Percentiles rank a stretch among this genome's conserved stretches.
phyloP scores from a whole-genome alignment of 805 yeast genomes.

The Sungouiozyma intestinalis region DNA sequence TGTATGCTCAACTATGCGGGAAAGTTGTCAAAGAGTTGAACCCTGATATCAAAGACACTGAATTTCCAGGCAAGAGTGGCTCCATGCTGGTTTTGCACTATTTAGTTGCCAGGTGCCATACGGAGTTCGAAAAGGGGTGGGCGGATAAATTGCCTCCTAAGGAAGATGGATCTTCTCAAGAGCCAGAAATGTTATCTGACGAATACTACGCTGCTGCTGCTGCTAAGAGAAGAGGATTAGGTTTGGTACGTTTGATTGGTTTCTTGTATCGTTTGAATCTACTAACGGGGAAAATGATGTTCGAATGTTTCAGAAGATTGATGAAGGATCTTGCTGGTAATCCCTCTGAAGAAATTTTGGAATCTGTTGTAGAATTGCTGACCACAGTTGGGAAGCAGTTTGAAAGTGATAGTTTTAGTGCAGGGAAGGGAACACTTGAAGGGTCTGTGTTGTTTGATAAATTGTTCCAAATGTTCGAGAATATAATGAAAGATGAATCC shows the following conservation, averaged over 20 bases:
- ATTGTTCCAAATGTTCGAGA: constrained; percentile 47
- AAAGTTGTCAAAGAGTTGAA: constrained; percentile 60
- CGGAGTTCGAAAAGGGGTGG: constrained; percentile 94
- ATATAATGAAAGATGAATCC: constrained; percentile 41
- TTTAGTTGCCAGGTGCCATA: constrained; percentile 78
- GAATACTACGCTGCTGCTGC: constrained; percentile 85
- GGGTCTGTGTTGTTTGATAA: constrained; percentile 42
- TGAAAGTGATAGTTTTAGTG: constrained; percentile 32
- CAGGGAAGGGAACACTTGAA: constrained; percentile 28
- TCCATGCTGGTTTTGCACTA: constrained; percentile 69
- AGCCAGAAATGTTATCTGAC: constrained; percentile 84
- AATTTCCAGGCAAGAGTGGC: constrained; percentile 44
- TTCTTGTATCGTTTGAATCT: constrained; percentile 73
- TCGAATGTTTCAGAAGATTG: constrained; percentile 56
- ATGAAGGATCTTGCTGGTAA: constrained; percentile 39
- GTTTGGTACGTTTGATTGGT: constrained; percentile 91
- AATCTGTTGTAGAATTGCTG: constrained; percentile 74
- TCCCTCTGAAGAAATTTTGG: constrained; percentile 88
- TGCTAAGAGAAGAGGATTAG: constrained; percentile 95
- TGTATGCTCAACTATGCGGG: constrained; percentile 90
- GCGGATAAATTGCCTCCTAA: constrained; percentile 70
- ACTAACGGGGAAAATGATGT: constrained; percentile 65
- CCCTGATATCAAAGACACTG: constrained; percentile 53
- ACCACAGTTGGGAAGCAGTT: constrained; percentile 76
- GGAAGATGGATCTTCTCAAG: constrained; percentile 70